phyloP scores from a whole-genome alignment of 106 monocot genomes.

The Iris macrosiphon region DNA sequence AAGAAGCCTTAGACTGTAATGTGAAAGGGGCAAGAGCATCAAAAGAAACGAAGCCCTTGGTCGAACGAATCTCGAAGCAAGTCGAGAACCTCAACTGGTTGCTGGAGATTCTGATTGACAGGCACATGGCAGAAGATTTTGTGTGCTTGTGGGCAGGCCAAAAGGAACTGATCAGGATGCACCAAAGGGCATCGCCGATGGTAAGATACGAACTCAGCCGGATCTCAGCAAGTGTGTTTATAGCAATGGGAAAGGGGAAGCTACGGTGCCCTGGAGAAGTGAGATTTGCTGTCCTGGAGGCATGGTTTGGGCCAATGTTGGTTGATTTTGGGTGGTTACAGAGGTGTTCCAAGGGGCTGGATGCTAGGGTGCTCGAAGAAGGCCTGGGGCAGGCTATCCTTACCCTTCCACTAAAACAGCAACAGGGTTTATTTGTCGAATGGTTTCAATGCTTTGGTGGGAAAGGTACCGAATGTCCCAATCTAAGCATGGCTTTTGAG shows the following conservation, averaged over 20 bases:
- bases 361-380: conserved; percentile 59
- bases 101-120: conserved; percentile 34
- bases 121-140: conserved; percentile 35
- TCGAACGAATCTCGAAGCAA: conserved; percentile 51
- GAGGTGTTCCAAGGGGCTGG: conserved; percentile 62
- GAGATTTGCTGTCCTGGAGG: conserved; percentile 26
- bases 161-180: conserved; percentile 35
- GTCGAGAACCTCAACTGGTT: conserved; percentile 56
- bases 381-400: conserved; percentile 59
- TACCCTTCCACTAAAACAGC: conserved; percentile 58
- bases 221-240: conserved; percentile 59
- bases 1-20: conserved; percentile 36
- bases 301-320: conserved; percentile 71
- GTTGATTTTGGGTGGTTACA: conserved; percentile 75
- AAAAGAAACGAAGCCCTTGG: conserved; percentile 27
- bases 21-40: background rate
- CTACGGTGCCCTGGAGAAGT: conserved; percentile 42
- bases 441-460: conserved; percentile 59
- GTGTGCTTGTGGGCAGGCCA: conserved; percentile 60
- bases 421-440: conserved; percentile 56
- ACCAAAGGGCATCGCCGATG: conserved; percentile 60
- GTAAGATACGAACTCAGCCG: conserved; percentile 74
- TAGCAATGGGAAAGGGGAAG: conserved; percentile 57
- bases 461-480: conserved; percentile 61
- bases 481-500: conserved; percentile 69